These are phyloP conservation scores for Ampelocalamus luodianensis DNA, from an alignment of 176 grass and related monocot genomes.

Conservation along the genomic window DNA sequence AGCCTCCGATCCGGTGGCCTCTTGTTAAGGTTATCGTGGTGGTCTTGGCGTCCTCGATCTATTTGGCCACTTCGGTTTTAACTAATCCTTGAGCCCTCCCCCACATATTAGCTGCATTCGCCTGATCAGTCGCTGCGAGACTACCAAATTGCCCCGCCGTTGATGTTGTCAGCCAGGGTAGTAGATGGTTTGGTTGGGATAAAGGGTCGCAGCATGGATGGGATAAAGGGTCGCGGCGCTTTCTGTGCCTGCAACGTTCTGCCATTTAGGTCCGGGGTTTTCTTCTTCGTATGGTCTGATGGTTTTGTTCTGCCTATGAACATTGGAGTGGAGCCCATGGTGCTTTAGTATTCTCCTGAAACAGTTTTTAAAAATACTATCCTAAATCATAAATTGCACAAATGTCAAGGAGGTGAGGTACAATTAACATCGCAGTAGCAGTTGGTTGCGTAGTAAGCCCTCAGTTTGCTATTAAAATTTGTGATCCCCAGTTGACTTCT, in stretches of 20 bases:
- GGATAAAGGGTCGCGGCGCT: neutral
- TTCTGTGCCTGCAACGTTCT: neutral
- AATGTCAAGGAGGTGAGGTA: too few relatives aligned
- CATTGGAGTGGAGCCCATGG: too few relatives aligned
- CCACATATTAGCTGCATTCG: conserved; percentile 15
- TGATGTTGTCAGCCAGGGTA: neutral
- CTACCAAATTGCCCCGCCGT: too few relatives aligned
- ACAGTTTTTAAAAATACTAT: neutral
- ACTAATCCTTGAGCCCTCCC: neutral
- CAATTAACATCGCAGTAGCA: too few relatives aligned
- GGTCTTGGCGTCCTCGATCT: neutral
- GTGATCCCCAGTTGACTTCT: too few relatives aligned
- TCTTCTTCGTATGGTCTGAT: neutral
- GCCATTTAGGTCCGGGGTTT: neutral
- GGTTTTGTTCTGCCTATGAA: too few relatives aligned
- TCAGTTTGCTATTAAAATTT: too few relatives aligned
- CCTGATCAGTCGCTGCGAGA: neutral
- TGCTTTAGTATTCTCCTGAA: neutral
- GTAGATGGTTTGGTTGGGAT: conserved; percentile 1
- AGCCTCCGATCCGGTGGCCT: too few relatives aligned
- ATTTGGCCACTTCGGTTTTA: neutral
- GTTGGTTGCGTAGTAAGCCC: too few relatives aligned
- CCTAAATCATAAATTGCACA: neutral
- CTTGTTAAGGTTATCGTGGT: too few relatives aligned
- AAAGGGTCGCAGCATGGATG: too few relatives aligned